Percentiles rank a stretch among this genome's conserved stretches.
Evolutionary conservation across 331 rosid genomes (phyloP).

Genomic region (Pyrus hybrid): DNA sequence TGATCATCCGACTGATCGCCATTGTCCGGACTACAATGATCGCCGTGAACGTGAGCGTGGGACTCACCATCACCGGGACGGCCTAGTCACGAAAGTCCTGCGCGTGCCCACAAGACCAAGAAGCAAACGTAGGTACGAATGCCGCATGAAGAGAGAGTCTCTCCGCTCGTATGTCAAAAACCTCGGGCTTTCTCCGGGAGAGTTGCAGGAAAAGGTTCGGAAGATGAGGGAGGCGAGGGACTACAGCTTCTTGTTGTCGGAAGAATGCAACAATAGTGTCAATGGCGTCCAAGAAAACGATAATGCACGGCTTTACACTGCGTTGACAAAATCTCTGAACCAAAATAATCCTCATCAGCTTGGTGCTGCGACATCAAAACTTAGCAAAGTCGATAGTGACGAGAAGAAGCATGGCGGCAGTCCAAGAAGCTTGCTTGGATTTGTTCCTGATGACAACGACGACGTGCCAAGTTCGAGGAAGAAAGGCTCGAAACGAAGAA

Average conservation of each 20-base stretch:
- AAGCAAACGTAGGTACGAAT: neutral
- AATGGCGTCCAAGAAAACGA: neutral
- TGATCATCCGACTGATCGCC: too few relatives aligned
- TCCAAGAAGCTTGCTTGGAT: neutral
- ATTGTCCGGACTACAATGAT: too few relatives aligned
- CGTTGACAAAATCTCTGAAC: neutral
- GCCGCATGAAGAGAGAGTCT: neutral
- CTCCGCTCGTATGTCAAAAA: neutral
- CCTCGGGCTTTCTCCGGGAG: neutral
- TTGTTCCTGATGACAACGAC: neutral
- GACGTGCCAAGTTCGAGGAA: neutral
- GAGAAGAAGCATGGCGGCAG: neutral
- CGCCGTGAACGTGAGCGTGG: neutral
- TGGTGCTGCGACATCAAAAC: neutral
- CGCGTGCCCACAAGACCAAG: neutral
- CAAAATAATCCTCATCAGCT: neutral
- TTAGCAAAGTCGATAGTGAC: neutral
- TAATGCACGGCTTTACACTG: neutral
- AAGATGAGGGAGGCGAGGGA: neutral
- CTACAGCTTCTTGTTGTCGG: neutral
- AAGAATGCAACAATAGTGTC: neutral
- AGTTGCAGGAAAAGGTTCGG: neutral
- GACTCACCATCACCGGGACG: neutral
- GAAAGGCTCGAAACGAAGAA: neutral
- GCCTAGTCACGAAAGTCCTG: neutral